Conservation (phyloP, 2,329 filamentous ascomycete genomes). For the Fragosphaeria purpurea region DNA sequence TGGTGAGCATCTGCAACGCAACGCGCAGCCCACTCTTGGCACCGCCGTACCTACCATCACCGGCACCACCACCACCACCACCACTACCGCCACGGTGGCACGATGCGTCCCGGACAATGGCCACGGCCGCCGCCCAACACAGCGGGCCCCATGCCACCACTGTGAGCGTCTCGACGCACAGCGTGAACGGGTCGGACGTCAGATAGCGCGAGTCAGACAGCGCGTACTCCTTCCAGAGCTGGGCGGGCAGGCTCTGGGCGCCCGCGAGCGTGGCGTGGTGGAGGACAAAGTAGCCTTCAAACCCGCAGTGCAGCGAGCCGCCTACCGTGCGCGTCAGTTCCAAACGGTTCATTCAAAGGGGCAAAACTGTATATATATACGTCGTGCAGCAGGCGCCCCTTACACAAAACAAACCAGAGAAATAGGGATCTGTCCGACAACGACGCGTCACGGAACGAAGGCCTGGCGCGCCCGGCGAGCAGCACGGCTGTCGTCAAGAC, state of each 20-base stretch:
- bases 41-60: slow-evolving; percentile 8
- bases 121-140: slow-evolving; percentile 37
- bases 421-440: slow-evolving; percentile 33
- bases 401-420: slow-evolving; percentile 47
- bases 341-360: too few relatives aligned
- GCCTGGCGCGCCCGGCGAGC: slow-evolving; percentile 13
- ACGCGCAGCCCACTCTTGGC: slow-evolving; percentile 33
- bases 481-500: slow-evolving; percentile 24
- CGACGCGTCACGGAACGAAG: slow-evolving; percentile 18
- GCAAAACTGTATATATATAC: background rate
- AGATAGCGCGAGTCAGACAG: slow-evolving; percentile 81
- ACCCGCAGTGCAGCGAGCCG: slow-evolving; percentile 65
- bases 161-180: slow-evolving; percentile 81
- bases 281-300: slow-evolving; percentile 73
- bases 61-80: slow-evolving; percentile 13
- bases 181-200: slow-evolving; percentile 69
- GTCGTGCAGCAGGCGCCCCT: slow-evolving; percentile 13
- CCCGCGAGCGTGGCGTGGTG: slow-evolving; percentile 57
- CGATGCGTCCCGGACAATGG: slow-evolving; percentile 26
- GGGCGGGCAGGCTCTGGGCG: slow-evolving; percentile 64
- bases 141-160: slow-evolving; percentile 54
- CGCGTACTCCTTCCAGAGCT: slow-evolving; percentile 90
- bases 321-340: slow-evolving; percentile 26
- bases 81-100: slow-evolving; percentile 20
- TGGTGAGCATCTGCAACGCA: slow-evolving; percentile 39